phyloP scores from a whole-genome alignment of 345 rosid genomes.

The Camelina neglecta region DNA sequence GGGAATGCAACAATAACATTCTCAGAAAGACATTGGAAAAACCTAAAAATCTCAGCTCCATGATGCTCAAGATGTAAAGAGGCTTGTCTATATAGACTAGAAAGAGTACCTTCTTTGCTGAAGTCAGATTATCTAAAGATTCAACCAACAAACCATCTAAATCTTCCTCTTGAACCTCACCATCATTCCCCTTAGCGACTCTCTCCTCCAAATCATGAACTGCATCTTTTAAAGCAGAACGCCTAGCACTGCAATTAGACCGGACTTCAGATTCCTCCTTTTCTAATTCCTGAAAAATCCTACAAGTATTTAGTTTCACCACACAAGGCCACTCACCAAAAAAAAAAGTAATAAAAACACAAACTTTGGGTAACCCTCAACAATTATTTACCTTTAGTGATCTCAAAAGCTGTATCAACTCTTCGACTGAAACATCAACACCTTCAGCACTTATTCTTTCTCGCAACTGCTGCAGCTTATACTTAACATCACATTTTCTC shows the following conservation, averaged over 20 bases:
- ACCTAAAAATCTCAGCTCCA: conserved; percentile 20
- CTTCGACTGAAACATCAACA: conserved; percentile 49
- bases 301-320: conserved; percentile 17
- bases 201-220: conserved; percentile 57
- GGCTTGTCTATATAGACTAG: not conserved
- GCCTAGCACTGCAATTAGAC: conserved; percentile 45
- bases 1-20: conserved; percentile 9
- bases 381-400: conserved; percentile 53
- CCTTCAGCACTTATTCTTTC: conserved; percentile 47
- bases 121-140: conserved; percentile 53
- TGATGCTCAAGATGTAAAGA: conserved; percentile 8
- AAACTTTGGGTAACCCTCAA: not conserved
- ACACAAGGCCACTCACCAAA: conserved; percentile 6
- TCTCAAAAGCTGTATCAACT: conserved; percentile 51
- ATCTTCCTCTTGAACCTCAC: conserved; percentile 45
- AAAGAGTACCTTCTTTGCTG: conserved; percentile 56
- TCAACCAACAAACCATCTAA: conserved; percentile 49
- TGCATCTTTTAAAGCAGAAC: conserved; percentile 54
- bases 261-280: conserved; percentile 54
- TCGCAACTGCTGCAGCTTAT: conserved; percentile 47
- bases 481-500: conserved; percentile 46
- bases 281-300: conserved; percentile 55
- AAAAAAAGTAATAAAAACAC: not conserved
- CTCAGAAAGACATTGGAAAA: not conserved
- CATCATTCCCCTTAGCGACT: conserved; percentile 43